phyloP scores from a whole-genome alignment of 2,329 filamentous ascomycete species.

The Diaporthe vaccinii region DNA sequence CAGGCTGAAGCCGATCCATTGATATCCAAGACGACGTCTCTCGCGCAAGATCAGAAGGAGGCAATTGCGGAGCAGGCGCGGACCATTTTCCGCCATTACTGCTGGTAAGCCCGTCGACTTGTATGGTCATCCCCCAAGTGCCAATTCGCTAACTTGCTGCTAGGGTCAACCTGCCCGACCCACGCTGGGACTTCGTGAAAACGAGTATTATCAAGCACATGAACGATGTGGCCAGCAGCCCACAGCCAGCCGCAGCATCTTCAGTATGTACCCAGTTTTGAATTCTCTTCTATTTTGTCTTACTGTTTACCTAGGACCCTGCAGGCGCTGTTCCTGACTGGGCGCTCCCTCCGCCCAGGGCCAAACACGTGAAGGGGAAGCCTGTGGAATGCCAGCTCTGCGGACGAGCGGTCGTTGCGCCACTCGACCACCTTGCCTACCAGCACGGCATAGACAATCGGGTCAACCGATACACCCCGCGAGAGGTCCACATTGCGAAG shows the following conservation, averaged over 20 bases:
- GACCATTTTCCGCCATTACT: background rate
- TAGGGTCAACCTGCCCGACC: background rate
- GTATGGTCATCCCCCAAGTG: background rate
- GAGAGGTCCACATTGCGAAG: background rate
- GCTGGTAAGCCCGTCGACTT: background rate
- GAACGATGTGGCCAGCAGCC: background rate
- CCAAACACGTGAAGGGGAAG: background rate
- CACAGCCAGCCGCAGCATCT: background rate
- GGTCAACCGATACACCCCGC: background rate
- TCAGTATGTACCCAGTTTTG: background rate
- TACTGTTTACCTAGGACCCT: background rate
- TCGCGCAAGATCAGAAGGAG: background rate
- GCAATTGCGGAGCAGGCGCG: background rate
- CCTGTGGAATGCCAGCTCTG: background rate
- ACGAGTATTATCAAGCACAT: background rate
- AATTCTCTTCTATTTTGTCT: background rate
- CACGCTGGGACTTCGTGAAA: background rate
- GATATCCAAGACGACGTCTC: background rate
- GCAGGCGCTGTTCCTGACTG: background rate
- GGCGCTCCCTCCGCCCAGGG: background rate
- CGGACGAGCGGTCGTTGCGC: background rate
- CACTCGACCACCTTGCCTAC: background rate
- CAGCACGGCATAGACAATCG: background rate
- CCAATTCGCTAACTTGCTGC: background rate
- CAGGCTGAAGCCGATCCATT: background rate